phyloP scores from a whole-genome alignment of 2,329 filamentous ascomycete species.

The Botrytis galanthina region DNA sequence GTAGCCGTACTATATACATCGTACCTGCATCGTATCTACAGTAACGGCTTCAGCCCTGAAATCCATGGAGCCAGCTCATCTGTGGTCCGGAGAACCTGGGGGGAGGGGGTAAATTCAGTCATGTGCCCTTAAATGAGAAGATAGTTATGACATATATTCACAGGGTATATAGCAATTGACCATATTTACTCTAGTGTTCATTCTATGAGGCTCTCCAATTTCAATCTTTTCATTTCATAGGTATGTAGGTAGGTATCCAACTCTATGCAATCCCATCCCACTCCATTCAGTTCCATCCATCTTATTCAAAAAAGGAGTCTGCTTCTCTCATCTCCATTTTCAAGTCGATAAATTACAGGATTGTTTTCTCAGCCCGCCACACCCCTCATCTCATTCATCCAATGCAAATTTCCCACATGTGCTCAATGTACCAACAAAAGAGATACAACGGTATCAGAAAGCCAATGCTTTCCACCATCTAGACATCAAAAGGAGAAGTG shows the following conservation, averaged over 20 bases:
- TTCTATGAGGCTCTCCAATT: background rate
- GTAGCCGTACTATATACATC: background rate
- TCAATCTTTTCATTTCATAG: background rate
- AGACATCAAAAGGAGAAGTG: constrained; percentile 21
- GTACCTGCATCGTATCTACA: constrained; percentile 15
- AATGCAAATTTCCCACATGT: background rate
- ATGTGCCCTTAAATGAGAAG: background rate
- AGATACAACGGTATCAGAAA: background rate
- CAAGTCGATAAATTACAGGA: constrained; percentile 19
- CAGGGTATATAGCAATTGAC: background rate
- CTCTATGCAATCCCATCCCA: background rate
- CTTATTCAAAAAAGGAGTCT: background rate
- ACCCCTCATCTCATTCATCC: background rate
- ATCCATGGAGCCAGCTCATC: background rate
- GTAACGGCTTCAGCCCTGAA: constrained; percentile 1
- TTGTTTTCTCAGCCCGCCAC: background rate
- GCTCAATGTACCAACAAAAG: constrained; percentile 10
- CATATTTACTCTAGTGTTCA: background rate
- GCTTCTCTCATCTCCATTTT: background rate
- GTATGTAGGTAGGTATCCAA: constrained; percentile 4
- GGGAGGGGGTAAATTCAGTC: background rate
- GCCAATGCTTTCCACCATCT: constrained; percentile 3
- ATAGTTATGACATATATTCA: background rate
- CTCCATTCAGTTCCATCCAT: background rate
- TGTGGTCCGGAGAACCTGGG: background rate